Evolutionary conservation across 208 protist genomes (phyloP).

Genomic region (Porcisia hertigi): DNA sequence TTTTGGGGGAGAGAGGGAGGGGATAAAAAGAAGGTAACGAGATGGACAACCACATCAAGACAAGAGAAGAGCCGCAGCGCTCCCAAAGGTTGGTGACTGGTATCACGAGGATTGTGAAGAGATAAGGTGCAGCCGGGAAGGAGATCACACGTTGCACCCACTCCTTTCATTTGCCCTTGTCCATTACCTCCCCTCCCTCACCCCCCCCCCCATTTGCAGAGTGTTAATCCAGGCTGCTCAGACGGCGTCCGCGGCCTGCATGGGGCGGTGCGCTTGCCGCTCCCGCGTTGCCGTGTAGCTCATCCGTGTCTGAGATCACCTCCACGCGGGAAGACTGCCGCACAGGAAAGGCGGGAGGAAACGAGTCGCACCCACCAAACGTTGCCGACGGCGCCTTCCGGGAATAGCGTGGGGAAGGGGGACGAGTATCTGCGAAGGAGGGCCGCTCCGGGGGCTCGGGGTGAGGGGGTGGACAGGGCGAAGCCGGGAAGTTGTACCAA

Average conservation of each 20-base stretch:
- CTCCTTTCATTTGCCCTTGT: background rate
- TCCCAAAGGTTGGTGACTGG: background rate
- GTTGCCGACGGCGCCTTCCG: conserved; percentile 2
- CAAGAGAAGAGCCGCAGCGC: background rate
- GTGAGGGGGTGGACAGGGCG: background rate
- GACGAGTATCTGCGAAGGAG: background rate
- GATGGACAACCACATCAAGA: background rate
- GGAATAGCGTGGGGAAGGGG: background rate
- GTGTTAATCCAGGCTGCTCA: conserved; percentile 21
- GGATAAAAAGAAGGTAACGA: background rate
- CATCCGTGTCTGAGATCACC: conserved; percentile 25
- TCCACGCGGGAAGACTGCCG: conserved; percentile 34
- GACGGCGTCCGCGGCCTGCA: background rate
- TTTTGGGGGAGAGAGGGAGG: background rate
- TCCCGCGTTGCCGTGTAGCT: background rate
- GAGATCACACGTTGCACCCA: background rate
- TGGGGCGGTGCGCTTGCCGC: background rate
- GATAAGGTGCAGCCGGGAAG: background rate
- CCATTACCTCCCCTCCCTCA: background rate
- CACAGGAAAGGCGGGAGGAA: conserved; percentile 3
- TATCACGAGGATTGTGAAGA: background rate
- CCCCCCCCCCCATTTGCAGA: background rate
- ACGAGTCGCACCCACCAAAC: conserved; percentile 12
- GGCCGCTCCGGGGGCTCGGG: background rate
- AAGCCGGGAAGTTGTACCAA: background rate